Evolutionary conservation across 2,329 filamentous ascomycete species (phyloP).

Genomic region (Cyphellophora europaea): DNA sequence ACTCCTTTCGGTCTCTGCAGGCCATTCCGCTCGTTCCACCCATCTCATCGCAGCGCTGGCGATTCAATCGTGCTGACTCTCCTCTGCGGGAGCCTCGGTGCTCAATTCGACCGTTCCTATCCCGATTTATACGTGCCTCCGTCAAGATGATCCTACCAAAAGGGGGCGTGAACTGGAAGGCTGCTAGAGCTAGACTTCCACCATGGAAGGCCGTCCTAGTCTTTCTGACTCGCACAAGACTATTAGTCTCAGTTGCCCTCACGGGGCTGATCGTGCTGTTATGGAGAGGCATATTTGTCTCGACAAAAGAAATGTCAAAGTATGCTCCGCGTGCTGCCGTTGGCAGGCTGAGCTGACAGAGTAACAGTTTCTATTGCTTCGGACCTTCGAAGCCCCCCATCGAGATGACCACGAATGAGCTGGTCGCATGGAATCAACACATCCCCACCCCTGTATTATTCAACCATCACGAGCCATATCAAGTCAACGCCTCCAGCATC

Average conservation of each 20-base stretch:
- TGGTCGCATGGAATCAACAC: slow-evolving; percentile 79
- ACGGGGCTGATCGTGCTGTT: slow-evolving; percentile 65
- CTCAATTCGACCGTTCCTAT: not conserved
- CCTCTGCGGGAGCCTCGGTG: slow-evolving; percentile 1
- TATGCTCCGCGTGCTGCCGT: slow-evolving; percentile 31
- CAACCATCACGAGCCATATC: slow-evolving; percentile 84
- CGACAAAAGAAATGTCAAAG: slow-evolving; percentile 85
- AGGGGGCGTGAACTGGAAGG: slow-evolving; percentile 86
- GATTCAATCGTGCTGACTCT: not conserved
- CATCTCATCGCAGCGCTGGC: not conserved
- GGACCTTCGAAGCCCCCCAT: slow-evolving; percentile 91
- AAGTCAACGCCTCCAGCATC: slow-evolving; percentile 74
- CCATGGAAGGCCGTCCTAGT: slow-evolving; percentile 63
- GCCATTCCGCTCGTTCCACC: slow-evolving; percentile 2
- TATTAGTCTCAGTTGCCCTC: slow-evolving; percentile 64
- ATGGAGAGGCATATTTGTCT: slow-evolving; percentile 77
- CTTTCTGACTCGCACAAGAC: slow-evolving; percentile 66
- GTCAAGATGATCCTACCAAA: slow-evolving; percentile 77
- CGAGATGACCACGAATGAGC: slow-evolving; percentile 87
- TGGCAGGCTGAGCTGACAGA: not conserved
- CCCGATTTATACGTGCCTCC: not conserved
- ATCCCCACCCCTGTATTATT: slow-evolving; percentile 88
- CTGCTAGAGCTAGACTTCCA: slow-evolving; percentile 68
- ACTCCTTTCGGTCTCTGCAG: slow-evolving; percentile 1
- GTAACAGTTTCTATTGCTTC: slow-evolving; percentile 84